Evolutionary conservation across 768 basidiomycete species (phyloP).

Genomic region (Filobasidium floriforme): DNA sequence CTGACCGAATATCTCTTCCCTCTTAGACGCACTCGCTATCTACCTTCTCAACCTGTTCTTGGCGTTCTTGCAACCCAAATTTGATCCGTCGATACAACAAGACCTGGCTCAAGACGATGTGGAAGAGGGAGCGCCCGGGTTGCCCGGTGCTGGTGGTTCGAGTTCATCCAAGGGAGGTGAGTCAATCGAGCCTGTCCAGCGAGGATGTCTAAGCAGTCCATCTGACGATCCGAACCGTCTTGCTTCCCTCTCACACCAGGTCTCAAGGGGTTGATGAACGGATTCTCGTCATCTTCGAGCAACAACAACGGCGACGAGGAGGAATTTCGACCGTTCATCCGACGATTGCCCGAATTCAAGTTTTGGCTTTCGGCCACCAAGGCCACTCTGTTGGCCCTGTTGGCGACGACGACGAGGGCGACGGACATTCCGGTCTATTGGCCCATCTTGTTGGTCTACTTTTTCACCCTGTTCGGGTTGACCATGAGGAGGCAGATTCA

Average conservation of each 20-base stretch:
- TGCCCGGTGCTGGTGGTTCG: constrained; percentile 34
- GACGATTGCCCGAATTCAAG: constrained; percentile 64
- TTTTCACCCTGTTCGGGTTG: constrained; percentile 84
- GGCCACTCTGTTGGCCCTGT: constrained; percentile 70
- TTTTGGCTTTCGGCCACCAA: constrained; percentile 79
- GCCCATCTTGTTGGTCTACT: constrained; percentile 97
- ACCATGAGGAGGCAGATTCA: constrained; percentile 96
- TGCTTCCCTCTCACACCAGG: constrained; percentile 17
- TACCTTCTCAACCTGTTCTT: constrained; percentile 92
- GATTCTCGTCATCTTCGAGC: constrained; percentile 38
- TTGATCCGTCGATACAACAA: constrained; percentile 90
- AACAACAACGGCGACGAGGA: constrained; percentile 59
- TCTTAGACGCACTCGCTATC: constrained; percentile 76
- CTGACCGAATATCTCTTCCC: constrained; percentile 3
- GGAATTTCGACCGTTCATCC: constrained; percentile 93
- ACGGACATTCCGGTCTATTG: constrained; percentile 98
- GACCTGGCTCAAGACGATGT: constrained; percentile 91
- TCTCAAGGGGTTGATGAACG: constrained; percentile 38
- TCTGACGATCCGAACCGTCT: background rate
- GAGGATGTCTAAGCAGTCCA: background rate
- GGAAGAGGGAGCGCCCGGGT: constrained; percentile 73
- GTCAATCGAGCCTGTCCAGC: constrained; percentile 5
- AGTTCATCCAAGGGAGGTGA: constrained; percentile 37
- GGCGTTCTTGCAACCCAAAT: constrained; percentile 94
- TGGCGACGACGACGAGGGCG: constrained; percentile 70